phyloP scores from a whole-genome alignment of 371 early-diverging fungal genomes.

The Rhizopus sp. region DNA sequence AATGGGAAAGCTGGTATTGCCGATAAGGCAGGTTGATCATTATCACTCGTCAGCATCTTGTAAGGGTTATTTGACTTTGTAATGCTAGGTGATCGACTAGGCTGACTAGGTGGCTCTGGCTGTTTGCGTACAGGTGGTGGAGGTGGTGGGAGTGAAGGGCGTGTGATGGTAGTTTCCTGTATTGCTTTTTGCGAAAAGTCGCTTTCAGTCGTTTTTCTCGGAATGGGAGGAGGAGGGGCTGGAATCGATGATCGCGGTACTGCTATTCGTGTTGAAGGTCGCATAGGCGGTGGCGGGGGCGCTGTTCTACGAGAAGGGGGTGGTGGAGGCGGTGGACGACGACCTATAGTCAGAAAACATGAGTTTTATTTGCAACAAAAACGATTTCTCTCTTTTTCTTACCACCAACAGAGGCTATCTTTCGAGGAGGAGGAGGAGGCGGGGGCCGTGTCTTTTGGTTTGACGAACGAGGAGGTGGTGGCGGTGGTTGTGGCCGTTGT shows the following conservation, averaged over 20 bases:
- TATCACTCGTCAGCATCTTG: slow-evolving; percentile 12
- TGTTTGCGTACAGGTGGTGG: slow-evolving; percentile 9
- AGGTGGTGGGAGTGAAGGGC: slow-evolving; percentile 7
- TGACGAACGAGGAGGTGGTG: slow-evolving; percentile 28
- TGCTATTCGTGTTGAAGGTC: slow-evolving; percentile 1
- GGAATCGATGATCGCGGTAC: slow-evolving; percentile 5
- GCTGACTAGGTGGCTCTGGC: slow-evolving; percentile 4
- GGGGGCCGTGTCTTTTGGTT: slow-evolving; percentile 24
- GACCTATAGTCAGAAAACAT: slow-evolving; percentile 13
- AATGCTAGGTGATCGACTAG: slow-evolving; percentile 1
- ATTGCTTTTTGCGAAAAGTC: not conserved
- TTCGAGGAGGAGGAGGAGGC: slow-evolving; percentile 32
- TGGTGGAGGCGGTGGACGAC: slow-evolving; percentile 49
- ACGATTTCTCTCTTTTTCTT: slow-evolving; percentile 9
- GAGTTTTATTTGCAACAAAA: not conserved
- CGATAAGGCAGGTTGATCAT: not conserved
- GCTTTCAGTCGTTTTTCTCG: not conserved
- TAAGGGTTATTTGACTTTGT: slow-evolving; percentile 29
- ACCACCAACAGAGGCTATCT: slow-evolving; percentile 30
- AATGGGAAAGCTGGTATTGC: not conserved
- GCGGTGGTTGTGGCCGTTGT: slow-evolving; percentile 13
- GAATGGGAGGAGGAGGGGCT: slow-evolving; percentile 8
- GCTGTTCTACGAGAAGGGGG: slow-evolving; percentile 27
- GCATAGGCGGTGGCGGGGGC: slow-evolving; percentile 17
- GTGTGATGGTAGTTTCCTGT: not conserved